Base-by-base conservation (phyloP, 31 red algal species). In the Odonthalia washingtoniensis region DNA sequence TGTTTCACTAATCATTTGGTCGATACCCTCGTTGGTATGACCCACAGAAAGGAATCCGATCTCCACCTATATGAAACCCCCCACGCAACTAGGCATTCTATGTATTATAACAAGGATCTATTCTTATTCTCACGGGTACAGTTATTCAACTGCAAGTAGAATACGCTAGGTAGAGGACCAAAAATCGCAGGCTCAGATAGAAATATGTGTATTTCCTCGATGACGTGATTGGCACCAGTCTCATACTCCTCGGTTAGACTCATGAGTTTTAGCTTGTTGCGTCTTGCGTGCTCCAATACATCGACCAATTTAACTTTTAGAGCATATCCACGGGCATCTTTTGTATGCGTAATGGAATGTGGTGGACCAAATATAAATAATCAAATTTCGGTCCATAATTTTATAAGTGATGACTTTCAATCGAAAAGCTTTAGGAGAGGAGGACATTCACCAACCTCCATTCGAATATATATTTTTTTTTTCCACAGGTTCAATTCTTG, bases 21-120 rank as follows among this genome's bases (percentile, higher is more conserved):
- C 76, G 14, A 80, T 80, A 60, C 57, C 76, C 24, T 80, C 76
- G 14, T 80, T 2, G 38, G 76, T 80, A 57, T 80, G 76, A 28
- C 24, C n/a, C n/a, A n/a, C n/a, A n/a, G n/a, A n/a, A n/a, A n/a
- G n/a, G n/a, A n/a, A n/a, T n/a, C n/a, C n/a, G 31, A 38, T 57
- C 33, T 38, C 5, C n/a, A 38, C 76, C 46, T 30, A 38, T 57
- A 44, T 27, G 46, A 80, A 46, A 80, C 39, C 26, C 45, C 28
- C 3, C 40, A 9, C 3, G 43, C 43, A 46, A 80, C 76, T 18
- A 80, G 27, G 57, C 40, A 52, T 32, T 80, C 76, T 2, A 80
- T 52, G 30, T 80, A 80, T 60, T 38, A 18, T 3, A 80, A 45
- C 2, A 80, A 32, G 46, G 46, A 80, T 60, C 40, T 9, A 24